Evolutionary conservation across 768 basidiomycete genomes (phyloP), one percentile per base, ranked within the genome.

Genomic region (Trametes cinnabarina): DNA sequence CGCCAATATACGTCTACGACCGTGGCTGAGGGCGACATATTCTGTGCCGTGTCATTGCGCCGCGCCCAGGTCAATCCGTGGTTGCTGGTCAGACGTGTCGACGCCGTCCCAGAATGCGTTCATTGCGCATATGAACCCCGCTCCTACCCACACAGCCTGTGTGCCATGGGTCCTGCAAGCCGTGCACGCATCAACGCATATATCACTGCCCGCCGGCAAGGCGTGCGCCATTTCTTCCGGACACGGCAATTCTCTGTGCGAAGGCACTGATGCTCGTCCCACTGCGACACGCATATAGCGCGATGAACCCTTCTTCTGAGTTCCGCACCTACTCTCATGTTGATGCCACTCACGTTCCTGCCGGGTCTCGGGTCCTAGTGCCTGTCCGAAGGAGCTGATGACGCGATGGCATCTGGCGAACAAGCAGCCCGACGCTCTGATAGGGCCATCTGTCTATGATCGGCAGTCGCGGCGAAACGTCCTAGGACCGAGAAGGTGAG

Each of bases 1-100:
- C 34, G 56, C 56, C n/a, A 57, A 57, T 57, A 57, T 51, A 57
- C 49, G 56, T 57, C 56, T 44, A 30, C 39, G 15, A 19, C 26
- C 14, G n/a, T 25, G 35, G 17, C 10, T 15, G 9, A 39, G 17
- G 14, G 37, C 37, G 37, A 39, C 37, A 15, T 39, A 39, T 39
- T 39, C 37, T 39, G 37, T 28, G 41, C 20, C 42, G 20, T 41
- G 25, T 32, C 30, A 32, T 30, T 43, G 40, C 57, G 51, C 47
- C 30, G 19, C 26, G 22, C 10, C 52, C 41, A 32, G 30, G 30
- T 32, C 12, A 32, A 20, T 42, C 41, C 39, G 5, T 40, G 39
- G 39, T n/a, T n/a, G n/a, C 7, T 32, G 30, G 30, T 32, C 30
- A 32, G 30, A 32, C 30, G 12, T 32, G 12, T 12, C 30, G 12